Evolutionary conservation across 129 eudicot species (phyloP).

Genomic region (Cynara cardunculus): DNA sequence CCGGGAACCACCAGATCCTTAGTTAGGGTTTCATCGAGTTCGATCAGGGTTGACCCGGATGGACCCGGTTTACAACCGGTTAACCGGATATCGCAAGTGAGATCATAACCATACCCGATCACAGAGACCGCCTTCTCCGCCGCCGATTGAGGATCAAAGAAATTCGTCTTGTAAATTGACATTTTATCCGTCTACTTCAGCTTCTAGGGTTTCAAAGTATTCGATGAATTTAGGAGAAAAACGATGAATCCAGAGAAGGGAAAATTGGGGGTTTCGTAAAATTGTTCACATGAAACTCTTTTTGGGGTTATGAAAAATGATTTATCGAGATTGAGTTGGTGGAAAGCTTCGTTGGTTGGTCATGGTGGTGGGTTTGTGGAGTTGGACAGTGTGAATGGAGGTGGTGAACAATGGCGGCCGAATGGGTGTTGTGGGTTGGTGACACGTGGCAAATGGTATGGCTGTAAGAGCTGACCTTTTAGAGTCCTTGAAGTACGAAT

Average conservation of each 20-base stretch:
- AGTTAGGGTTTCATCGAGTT: conserved; percentile 41
- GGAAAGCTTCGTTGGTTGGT: conserved; percentile 18
- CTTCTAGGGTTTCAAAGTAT: conserved; percentile 11
- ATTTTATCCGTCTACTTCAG: conserved; percentile 4
- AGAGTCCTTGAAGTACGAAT: conserved; percentile 26
- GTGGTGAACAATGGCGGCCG: conserved; percentile 43
- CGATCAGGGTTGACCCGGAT: conserved; percentile 63
- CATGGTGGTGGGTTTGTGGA: conserved; percentile 17
- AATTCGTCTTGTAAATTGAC: conserved; percentile 47
- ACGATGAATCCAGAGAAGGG: background rate
- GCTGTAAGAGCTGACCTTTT: conserved; percentile 25
- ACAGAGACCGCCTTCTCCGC: conserved; percentile 88
- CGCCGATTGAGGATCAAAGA: conserved; percentile 59
- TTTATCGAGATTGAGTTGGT: conserved; percentile 8
- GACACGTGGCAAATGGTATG: conserved; percentile 27
- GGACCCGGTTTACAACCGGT: conserved; percentile 78
- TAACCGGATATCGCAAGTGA: conserved; percentile 67
- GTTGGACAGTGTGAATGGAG: conserved; percentile 36
- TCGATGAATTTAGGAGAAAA: background rate
- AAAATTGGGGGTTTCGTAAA: background rate
- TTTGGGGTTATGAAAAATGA: background rate
- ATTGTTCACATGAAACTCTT: conserved; percentile 5
- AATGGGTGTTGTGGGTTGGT: conserved; percentile 27
- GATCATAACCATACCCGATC: conserved; percentile 83
- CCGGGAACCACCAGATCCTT: conserved; percentile 75